Evolutionary conservation across 176 grass and related monocot genomes (phyloP).

Genomic region (Ensete ventricosum): DNA sequence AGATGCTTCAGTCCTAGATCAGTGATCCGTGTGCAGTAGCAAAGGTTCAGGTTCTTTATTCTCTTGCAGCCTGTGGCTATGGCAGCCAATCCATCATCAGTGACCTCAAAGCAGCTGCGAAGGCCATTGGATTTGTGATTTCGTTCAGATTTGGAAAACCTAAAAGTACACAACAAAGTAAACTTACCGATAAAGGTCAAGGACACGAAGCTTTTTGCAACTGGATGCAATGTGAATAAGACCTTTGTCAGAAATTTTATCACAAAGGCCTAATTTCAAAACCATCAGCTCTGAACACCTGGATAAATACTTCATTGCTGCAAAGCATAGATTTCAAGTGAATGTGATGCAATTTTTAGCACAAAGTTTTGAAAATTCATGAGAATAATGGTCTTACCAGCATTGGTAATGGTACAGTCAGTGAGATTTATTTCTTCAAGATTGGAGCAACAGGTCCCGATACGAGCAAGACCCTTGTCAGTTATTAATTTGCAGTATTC

Average conservation of each 20-base stretch:
- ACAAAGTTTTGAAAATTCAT: background rate
- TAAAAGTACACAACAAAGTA: conserved; percentile 1
- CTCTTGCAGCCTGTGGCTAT: conserved; percentile 68
- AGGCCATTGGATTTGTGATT: conserved; percentile 7
- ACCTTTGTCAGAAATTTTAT: conserved; percentile 57
- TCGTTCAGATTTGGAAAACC: background rate
- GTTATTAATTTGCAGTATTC: conserved; percentile 79
- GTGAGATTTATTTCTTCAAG: conserved; percentile 94
- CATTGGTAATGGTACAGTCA: conserved; percentile 68
- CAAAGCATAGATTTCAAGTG: conserved; percentile 5
- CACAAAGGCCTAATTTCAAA: conserved; percentile 83
- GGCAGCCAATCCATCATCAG: conserved; percentile 72
- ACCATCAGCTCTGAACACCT: conserved; percentile 60
- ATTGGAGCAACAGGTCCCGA: conserved; percentile 50
- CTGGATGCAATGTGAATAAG: conserved; percentile 65
- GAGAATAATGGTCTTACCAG: conserved; percentile 28
- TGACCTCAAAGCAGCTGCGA: conserved; percentile 53
- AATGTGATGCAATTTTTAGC: background rate
- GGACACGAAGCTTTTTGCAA: conserved; percentile 56
- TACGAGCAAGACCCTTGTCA: conserved; percentile 62
- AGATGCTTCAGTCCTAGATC: conserved; percentile 66
- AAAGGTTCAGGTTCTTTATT: conserved; percentile 72
- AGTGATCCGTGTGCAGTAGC: conserved; percentile 85
- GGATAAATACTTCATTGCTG: conserved; percentile 73
- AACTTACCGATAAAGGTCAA: conserved; percentile 84